Conservation (phyloP, 371 early-diverging fungal genomes). For the Rhizopus arrhizus region DNA sequence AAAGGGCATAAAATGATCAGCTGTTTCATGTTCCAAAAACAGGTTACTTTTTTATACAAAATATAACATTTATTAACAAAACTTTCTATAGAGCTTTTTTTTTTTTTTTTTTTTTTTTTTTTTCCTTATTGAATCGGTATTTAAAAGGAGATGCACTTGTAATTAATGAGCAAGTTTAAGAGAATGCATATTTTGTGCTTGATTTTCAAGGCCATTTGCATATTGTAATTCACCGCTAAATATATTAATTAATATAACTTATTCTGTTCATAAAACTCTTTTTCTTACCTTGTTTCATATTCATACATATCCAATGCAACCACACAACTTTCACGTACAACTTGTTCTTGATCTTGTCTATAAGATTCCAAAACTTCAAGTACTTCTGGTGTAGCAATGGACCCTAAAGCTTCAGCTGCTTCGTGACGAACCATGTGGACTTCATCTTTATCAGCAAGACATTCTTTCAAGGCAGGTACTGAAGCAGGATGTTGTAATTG, state of each 20-base stretch:
- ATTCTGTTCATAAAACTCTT: background rate
- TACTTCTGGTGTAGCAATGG: constrained; percentile 94
- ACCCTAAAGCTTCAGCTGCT: constrained; percentile 99
- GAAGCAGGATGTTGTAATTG: constrained; percentile 95
- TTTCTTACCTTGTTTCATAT: constrained; percentile 69
- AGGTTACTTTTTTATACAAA: no score
- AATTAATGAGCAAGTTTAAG: constrained; percentile 34
- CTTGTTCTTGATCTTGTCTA: constrained; percentile 77
- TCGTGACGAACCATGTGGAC: constrained; percentile 99
- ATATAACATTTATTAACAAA: no score
- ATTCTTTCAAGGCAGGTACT: constrained; percentile 83
- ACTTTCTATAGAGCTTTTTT: no score
- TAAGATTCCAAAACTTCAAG: constrained; percentile 75
- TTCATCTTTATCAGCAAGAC: constrained; percentile 76
- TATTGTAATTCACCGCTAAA: constrained; percentile 30
- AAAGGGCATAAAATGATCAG: no score
- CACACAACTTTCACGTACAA: constrained; percentile 95
- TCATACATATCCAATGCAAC: constrained; percentile 98
- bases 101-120: no score
- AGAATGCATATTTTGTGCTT: constrained; percentile 43
- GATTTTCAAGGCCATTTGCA: constrained; percentile 24
- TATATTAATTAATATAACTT: constrained; percentile 1
- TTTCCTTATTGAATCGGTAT: no score
- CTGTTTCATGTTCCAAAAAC: no score
- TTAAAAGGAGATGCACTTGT: no score